Percentiles rank a stretch among this genome's conserved stretches.
Evolutionary conservation across 1,139 yeast species (phyloP).

Genomic region (Scheffersomyces insectosa): DNA sequence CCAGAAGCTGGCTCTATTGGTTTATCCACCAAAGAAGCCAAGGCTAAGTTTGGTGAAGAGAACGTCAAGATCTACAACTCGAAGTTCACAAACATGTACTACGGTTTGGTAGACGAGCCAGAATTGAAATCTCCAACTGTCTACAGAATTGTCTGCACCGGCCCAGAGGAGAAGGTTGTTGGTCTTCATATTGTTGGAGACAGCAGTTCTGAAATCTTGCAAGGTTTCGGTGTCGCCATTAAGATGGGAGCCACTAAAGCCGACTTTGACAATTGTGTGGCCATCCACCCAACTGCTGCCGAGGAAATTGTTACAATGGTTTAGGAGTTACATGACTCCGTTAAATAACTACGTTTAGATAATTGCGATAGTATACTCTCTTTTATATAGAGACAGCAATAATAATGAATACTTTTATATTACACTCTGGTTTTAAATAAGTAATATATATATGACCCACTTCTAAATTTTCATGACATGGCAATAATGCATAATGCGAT

Average conservation of each 20-base stretch:
- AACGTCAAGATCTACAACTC: slow-evolving; percentile 81
- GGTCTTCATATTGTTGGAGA: slow-evolving; percentile 95
- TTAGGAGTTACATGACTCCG: slow-evolving; percentile 21
- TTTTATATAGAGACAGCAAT: no score
- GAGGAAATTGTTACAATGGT: slow-evolving; percentile 93
- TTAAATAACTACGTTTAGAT: no score
- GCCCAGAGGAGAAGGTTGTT: slow-evolving; percentile 87
- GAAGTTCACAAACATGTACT: slow-evolving; percentile 88
- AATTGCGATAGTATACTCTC: no score
- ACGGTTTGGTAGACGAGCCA: slow-evolving; percentile 67
- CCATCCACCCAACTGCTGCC: slow-evolving; percentile 97
- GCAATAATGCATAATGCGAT: no score
- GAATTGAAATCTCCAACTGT: slow-evolving; percentile 85
- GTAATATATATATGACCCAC: no score
- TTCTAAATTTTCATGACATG: no score
- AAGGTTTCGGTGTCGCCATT: slow-evolving; percentile 97
- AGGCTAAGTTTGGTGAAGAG: slow-evolving; percentile 74
- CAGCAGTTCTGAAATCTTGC: slow-evolving; percentile 84
- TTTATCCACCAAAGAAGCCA: slow-evolving; percentile 74
- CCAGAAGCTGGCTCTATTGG: slow-evolving; percentile 98
- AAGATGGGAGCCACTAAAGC: slow-evolving; percentile 98
- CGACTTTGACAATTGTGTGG: slow-evolving; percentile 93
- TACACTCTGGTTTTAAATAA: no score
- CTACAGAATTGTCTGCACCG: slow-evolving; percentile 78
- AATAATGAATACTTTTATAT: no score